A percentile compares a stretch with the other conserved stretches of the same genome.
phyloP scores from a whole-genome alignment of 805 yeast species.

The Wickerhamiella cacticola region DNA sequence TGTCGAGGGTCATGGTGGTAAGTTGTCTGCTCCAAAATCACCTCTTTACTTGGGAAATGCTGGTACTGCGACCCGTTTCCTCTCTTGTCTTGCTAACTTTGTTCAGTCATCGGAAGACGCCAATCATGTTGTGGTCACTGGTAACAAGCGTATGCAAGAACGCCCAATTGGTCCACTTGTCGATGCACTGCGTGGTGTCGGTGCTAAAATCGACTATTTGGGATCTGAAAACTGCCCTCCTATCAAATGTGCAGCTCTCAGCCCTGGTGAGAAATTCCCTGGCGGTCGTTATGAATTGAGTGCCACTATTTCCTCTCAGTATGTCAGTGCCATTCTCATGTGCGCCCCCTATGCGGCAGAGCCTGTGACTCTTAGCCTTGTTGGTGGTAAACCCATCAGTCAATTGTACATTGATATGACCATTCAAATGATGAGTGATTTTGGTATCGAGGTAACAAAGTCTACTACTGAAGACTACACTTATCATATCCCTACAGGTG shows the following conservation, averaged over 20 bases:
- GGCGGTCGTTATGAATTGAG: conserved; percentile 92
- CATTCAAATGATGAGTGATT: conserved; percentile 81
- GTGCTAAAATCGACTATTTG: conserved; percentile 59
- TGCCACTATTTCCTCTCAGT: conserved; percentile 94
- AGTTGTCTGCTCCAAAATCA: conserved; percentile 47
- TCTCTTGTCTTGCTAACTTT: conserved; percentile 84
- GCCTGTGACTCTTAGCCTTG: conserved; percentile 77
- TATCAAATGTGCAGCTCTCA: conserved; percentile 45
- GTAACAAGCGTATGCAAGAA: conserved; percentile 94
- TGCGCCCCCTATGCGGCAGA: conserved; percentile 91
- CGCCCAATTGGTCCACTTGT: conserved; percentile 95
- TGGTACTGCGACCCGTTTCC: conserved; percentile 93
- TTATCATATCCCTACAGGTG: conserved; percentile 79
- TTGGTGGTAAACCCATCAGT: conserved; percentile 95
- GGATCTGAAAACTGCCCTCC: conserved; percentile 79
- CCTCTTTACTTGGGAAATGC: conserved; percentile 89
- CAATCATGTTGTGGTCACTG: conserved; percentile 58
- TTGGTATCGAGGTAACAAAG: conserved; percentile 66
- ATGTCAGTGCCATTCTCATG: conserved; percentile 91
- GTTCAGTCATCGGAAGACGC: conserved; percentile 39
- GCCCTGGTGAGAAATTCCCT: conserved; percentile 45
- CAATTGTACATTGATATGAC: conserved; percentile 96
- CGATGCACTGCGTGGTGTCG: conserved; percentile 75
- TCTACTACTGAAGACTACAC: conserved; percentile 67
- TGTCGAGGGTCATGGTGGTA: conserved; percentile 71